These are phyloP conservation scores for Fusarium phyllophilum DNA, from an alignment of 2,329 filamentous ascomycete genomes.

Conservation along the genomic window DNA sequence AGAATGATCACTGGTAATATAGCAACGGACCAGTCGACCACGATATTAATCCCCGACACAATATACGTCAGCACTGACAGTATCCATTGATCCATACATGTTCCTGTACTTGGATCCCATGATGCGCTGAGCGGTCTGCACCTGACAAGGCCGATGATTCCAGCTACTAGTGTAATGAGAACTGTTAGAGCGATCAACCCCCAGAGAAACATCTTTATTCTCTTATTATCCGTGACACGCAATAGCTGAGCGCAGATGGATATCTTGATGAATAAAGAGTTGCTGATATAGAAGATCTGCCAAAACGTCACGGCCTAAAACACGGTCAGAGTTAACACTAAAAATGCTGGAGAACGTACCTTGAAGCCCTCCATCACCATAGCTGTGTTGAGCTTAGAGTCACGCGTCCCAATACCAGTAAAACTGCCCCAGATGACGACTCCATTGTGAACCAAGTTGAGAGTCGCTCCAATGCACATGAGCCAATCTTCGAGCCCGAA, in stretches of 20 bases:
- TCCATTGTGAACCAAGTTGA: constrained; percentile 15
- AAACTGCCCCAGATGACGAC: constrained; percentile 9
- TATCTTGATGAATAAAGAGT: constrained; percentile 9
- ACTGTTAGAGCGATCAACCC: background rate
- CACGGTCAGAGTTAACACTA: rapidly evolving
- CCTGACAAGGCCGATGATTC: background rate
- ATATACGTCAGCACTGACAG: constrained; percentile 10
- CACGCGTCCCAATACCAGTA: background rate
- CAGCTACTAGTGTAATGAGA: background rate
- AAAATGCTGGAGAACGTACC: background rate
- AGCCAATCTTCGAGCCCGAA: constrained; percentile 19
- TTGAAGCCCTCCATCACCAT: constrained; percentile 14
- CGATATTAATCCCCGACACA: constrained; percentile 15
- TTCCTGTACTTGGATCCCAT: constrained; percentile 3
- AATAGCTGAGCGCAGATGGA: constrained; percentile 16
- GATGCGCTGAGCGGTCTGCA: constrained; percentile 7
- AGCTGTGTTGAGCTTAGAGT: background rate
- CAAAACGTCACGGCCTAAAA: background rate
- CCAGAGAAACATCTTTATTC: background rate
- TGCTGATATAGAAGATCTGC: constrained; percentile 16
- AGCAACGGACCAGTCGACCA: constrained; percentile 9
- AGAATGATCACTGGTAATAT: constrained; percentile 10
- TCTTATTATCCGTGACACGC: background rate
- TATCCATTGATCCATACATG: background rate
- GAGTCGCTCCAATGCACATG: constrained; percentile 9